These are phyloP conservation scores for Tetrapyrgos nigripes DNA, from an alignment of 1,284 basidiomycete species.

Conservation along the genomic window DNA sequence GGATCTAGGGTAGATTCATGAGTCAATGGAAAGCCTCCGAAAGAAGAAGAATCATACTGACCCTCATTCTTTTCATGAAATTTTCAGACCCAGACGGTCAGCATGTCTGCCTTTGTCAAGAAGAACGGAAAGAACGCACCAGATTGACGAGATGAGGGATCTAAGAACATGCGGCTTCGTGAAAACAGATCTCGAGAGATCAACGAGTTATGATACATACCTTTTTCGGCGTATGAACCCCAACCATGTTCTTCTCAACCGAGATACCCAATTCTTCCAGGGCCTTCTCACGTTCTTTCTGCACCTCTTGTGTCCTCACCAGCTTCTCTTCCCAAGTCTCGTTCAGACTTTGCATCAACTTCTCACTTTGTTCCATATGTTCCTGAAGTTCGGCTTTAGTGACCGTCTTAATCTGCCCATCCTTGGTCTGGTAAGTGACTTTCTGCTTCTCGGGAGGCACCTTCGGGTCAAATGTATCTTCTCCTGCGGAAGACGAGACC, in stretches of 20 bases:
- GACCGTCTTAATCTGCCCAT: conserved; percentile 93
- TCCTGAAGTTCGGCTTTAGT: conserved; percentile 97
- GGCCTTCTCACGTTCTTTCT: conserved; percentile 96
- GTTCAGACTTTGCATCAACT: conserved; percentile 95
- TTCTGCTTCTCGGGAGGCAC: conserved; percentile 96
- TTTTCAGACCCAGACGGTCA: conserved; percentile 20
- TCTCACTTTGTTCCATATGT: conserved; percentile 95
- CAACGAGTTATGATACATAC: conserved; percentile 40
- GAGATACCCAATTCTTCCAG: conserved; percentile 97
- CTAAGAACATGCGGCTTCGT: conserved; percentile 40
- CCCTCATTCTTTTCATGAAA: conserved; percentile 77
- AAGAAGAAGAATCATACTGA: conserved; percentile 14
- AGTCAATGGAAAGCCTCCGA: conserved; percentile 21
- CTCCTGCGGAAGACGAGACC: conserved; percentile 66
- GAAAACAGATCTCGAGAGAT: conserved; percentile 1
- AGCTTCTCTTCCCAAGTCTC: conserved; percentile 99
- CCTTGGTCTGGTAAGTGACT: conserved; percentile 93
- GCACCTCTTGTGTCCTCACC: conserved; percentile 90
- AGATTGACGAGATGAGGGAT: conserved; percentile 97
- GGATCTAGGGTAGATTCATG: conserved; percentile 59
- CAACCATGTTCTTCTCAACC: conserved; percentile 95
- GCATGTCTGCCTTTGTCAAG: conserved; percentile 16
- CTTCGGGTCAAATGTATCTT: conserved; percentile 86
- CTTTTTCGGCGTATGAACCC: conserved; percentile 99
- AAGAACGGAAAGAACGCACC: conserved; percentile 50